These are phyloP conservation scores for Colletotrichum sp. DNA, from an alignment of 2,329 filamentous ascomycete species.

Conservation along the genomic window DNA sequence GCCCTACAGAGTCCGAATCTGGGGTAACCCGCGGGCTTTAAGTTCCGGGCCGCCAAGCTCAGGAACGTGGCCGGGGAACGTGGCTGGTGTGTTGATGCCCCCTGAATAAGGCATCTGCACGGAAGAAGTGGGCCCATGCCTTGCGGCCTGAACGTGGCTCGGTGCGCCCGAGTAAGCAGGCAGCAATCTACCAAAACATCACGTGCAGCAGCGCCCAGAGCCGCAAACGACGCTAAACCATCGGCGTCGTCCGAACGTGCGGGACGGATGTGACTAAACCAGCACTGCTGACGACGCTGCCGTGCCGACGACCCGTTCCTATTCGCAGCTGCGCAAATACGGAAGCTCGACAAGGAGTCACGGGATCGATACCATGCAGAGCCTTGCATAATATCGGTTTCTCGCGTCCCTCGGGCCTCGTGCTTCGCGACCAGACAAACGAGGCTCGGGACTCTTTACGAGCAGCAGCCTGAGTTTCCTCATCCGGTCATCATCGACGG, in stretches of 20 bases:
- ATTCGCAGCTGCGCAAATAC: neutral
- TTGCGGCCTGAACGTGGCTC: conserved; percentile 2
- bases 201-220: conserved; percentile 10
- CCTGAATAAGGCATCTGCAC: neutral
- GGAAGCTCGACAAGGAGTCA: neutral
- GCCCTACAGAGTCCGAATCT: conserved; percentile 20
- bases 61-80: conserved; percentile 17
- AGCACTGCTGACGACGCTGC: conserved; percentile 18
- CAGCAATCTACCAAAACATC: neutral
- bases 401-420: neutral
- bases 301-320: conserved; percentile 13
- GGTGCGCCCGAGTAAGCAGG: conserved; percentile 5
- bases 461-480: neutral
- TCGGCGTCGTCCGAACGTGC: conserved; percentile 22
- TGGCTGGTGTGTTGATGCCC: conserved; percentile 9
- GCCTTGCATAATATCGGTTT: neutral
- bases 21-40: conserved; percentile 18
- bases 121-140: neutral
- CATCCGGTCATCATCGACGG: neutral
- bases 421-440: neutral
- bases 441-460: neutral
- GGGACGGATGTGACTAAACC: conserved; percentile 2
- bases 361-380: neutral
- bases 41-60: conserved; percentile 9
- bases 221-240: conserved; percentile 17